Conservation (phyloP, 805 yeast species). For the Lipomyces spencermartinsiae region DNA sequence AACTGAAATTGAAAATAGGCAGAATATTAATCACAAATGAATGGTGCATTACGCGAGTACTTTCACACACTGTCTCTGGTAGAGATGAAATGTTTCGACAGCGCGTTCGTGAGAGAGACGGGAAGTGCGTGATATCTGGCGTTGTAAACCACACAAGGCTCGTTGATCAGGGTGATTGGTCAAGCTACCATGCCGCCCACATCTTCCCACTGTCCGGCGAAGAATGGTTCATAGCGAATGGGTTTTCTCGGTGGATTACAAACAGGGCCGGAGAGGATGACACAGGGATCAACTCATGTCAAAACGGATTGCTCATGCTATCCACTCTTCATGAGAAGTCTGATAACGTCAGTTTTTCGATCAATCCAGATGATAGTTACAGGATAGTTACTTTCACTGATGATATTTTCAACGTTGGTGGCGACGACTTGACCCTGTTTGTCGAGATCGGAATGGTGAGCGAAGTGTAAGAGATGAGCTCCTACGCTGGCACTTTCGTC, state of each 20-base stretch:
- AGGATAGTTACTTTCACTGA: neutral
- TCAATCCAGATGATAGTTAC: neutral
- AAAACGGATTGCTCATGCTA: neutral
- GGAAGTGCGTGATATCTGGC: neutral
- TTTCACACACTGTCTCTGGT: conserved; percentile 3
- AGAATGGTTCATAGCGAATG: neutral
- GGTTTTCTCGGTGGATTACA: neutral
- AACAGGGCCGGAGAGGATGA: neutral
- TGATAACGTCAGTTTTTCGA: neutral
- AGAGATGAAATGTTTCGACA: neutral
- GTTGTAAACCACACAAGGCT: neutral
- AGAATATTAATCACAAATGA: neutral
- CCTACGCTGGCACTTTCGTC: conserved; percentile 3
- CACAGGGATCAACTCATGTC: neutral
- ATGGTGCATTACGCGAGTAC: neutral
- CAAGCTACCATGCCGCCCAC: too few species aligned
- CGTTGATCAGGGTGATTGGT: neutral
- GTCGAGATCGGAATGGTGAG: neutral
- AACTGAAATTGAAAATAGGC: neutral
- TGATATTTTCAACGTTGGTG: neutral
- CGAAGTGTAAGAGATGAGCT: neutral
- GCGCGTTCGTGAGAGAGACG: neutral
- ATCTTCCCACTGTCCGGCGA: neutral
- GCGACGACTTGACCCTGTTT: neutral
- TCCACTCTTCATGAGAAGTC: neutral